These are phyloP conservation scores for Candida coquimbonensis DNA, from an alignment of 805 yeast genomes.

Conservation along the genomic window DNA sequence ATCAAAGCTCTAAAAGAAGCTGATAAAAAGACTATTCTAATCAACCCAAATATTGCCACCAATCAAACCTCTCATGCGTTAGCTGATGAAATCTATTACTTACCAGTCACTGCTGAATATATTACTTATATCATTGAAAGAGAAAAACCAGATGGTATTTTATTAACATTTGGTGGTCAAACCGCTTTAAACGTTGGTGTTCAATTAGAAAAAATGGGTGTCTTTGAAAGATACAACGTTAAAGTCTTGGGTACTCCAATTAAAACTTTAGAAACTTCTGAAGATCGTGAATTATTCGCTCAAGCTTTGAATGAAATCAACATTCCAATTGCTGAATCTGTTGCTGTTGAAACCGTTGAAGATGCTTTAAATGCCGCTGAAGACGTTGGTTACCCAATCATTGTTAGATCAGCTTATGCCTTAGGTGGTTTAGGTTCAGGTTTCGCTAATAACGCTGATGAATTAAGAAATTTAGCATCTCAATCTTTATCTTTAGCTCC, in stretches of 20 bases:
- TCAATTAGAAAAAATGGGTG: constrained; percentile 89
- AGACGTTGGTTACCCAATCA: constrained; percentile 86
- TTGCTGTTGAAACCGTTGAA: constrained; percentile 90
- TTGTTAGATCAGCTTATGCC: constrained; percentile 96
- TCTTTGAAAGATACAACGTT: constrained; percentile 81
- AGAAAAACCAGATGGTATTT: constrained; percentile 93
- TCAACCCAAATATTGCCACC: constrained; percentile 95
- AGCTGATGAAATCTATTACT: constrained; percentile 91
- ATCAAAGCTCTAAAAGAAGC: constrained; percentile 93
- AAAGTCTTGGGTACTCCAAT: constrained; percentile 98
- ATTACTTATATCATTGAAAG: constrained; percentile 92
- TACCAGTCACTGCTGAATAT: constrained; percentile 96
- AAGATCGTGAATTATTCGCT: constrained; percentile 95
- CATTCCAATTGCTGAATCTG: constrained; percentile 94
- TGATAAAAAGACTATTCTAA: constrained; percentile 73
- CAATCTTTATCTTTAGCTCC: constrained; percentile 88
- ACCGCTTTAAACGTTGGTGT: constrained; percentile 96
- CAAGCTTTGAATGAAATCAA: constrained; percentile 91
- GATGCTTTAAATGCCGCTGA: constrained; percentile 91
- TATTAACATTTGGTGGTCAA: constrained; percentile 97
- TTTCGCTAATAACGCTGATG: constrained; percentile 78
- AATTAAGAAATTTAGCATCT: constrained; percentile 79
- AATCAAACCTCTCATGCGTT: constrained; percentile 92
- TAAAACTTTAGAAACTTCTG: constrained; percentile 90
- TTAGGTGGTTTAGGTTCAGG: constrained; percentile 98